These are phyloP conservation scores for Russula foetens DNA, from an alignment of 768 basidiomycete genomes.

Conservation along the genomic window DNA sequence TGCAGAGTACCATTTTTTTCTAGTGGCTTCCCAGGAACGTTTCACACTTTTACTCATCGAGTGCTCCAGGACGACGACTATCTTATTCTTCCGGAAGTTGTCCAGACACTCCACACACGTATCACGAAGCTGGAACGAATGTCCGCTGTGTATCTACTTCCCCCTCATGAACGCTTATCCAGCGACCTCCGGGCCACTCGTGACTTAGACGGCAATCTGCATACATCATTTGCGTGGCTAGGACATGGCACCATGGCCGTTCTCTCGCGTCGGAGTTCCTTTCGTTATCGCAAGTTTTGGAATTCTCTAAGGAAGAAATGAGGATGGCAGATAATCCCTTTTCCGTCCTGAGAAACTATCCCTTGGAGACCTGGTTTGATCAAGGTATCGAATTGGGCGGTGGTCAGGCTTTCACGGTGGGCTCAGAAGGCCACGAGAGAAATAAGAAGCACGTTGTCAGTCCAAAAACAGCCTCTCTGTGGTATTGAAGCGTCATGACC, in stretches of 20 bases:
- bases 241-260: slow-evolving; percentile 50
- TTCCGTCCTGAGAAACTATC: slow-evolving; percentile 44
- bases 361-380: slow-evolving; percentile 58
- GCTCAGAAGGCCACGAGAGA: slow-evolving; percentile 46
- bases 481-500: neutral
- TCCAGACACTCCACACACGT: slow-evolving; percentile 40
- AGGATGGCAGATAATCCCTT: slow-evolving; percentile 70
- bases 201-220: slow-evolving; percentile 26
- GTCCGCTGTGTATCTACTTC: slow-evolving; percentile 44
- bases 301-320: slow-evolving; percentile 40
- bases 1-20: slow-evolving; percentile 55
- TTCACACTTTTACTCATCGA: neutral
- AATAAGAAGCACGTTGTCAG: slow-evolving; percentile 54
- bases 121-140: slow-evolving; percentile 24
- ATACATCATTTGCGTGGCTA: slow-evolving; percentile 58
- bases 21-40: slow-evolving; percentile 20
- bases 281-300: slow-evolving; percentile 35
- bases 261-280: slow-evolving; percentile 41
- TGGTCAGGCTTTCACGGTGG: slow-evolving; percentile 54
- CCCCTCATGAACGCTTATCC: slow-evolving; percentile 53
- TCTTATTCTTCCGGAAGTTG: slow-evolving; percentile 48
- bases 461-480: slow-evolving; percentile 7
- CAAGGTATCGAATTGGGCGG: slow-evolving; percentile 53
- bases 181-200: slow-evolving; percentile 39
- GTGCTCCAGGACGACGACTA: slow-evolving; percentile 57